Evolutionary conservation across 2,329 filamentous ascomycete species (phyloP).

Genomic region (Canariomyces notabilis): DNA sequence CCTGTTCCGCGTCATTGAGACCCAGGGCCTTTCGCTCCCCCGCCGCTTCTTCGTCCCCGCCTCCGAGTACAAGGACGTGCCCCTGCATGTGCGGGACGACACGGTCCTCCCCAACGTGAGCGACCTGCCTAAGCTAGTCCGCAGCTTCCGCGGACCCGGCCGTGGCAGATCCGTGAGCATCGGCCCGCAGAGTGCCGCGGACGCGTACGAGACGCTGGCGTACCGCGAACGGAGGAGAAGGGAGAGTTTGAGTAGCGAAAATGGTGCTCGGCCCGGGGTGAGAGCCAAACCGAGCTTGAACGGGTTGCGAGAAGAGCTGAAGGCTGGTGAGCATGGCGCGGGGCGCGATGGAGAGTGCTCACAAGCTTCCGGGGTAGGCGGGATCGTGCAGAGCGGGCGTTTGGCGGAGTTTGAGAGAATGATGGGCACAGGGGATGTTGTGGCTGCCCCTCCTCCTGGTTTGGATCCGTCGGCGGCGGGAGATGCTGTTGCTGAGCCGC

Average conservation of each 20-base stretch:
- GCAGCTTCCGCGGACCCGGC: conserved; percentile 72
- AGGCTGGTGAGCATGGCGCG: conserved; percentile 26
- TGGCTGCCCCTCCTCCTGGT: too few relatives aligned
- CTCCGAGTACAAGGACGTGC: conserved; percentile 84
- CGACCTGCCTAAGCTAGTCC: conserved; percentile 76
- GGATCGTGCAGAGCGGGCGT: conserved; percentile 33
- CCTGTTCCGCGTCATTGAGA: conserved; percentile 80
- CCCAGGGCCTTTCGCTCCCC: conserved; percentile 71
- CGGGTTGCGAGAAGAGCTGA: conserved; percentile 33
- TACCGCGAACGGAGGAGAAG: conserved; percentile 66
- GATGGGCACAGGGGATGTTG: conserved; percentile 63
- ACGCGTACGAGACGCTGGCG: conserved; percentile 91
- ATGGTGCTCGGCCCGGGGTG: conserved; percentile 35
- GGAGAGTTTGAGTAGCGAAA: conserved; percentile 50
- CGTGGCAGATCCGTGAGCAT: conserved; percentile 79
- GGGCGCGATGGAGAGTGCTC: conserved; percentile 24
- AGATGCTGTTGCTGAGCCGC: conserved; percentile 33
- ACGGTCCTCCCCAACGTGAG: conserved; percentile 88
- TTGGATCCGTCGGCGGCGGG: too few relatives aligned
- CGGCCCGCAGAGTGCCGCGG: conserved; percentile 90
- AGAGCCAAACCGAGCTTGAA: conserved; percentile 40
- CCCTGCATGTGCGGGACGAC: conserved; percentile 65
- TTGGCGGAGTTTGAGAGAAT: conserved; percentile 64
- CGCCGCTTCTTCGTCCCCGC: conserved; percentile 88
- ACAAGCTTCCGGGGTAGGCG: conserved; percentile 39